A percentile compares a stretch with the other conserved stretches of the same genome.
Evolutionary conservation across 2,329 filamentous ascomycete genomes (phyloP).

Genomic region (Conoideocrella luteorostrata): DNA sequence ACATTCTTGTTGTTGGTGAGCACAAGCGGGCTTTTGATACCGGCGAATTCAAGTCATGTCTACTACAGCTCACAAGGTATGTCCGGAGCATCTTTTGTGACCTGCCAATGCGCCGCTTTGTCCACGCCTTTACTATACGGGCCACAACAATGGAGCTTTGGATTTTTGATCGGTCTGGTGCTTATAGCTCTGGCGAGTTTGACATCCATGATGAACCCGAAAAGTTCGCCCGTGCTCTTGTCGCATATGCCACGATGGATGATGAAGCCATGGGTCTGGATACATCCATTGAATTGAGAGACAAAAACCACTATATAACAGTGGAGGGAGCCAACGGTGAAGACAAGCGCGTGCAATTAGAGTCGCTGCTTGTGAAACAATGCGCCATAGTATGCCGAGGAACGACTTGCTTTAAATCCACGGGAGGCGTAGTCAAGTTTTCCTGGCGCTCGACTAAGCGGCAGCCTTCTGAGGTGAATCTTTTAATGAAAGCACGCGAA

Average conservation of each 20-base stretch:
- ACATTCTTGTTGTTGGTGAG: conserved; percentile 16
- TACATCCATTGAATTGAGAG: conserved; percentile 6
- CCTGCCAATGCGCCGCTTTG: conserved; percentile 16
- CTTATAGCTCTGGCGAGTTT: conserved; percentile 13
- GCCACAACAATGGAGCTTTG: conserved; percentile 15
- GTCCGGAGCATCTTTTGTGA: conserved; percentile 11
- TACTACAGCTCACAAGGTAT: conserved; percentile 15
- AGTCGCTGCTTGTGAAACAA: conserved; percentile 9
- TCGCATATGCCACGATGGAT: conserved; percentile 14
- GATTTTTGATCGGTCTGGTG: conserved; percentile 17
- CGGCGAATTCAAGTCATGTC: conserved; percentile 11
- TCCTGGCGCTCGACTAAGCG: conserved; percentile 7
- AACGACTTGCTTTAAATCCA: conserved; percentile 13
- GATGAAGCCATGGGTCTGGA: conserved; percentile 13
- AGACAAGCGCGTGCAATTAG: conserved; percentile 2
- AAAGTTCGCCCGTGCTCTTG: conserved; percentile 13
- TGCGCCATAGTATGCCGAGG: conserved; percentile 12
- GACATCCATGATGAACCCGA: conserved; percentile 13
- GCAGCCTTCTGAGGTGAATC: conserved; percentile 10
- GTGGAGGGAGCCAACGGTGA: conserved; percentile 5
- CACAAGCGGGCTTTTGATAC: conserved; percentile 13
- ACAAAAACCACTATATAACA: conserved; percentile 1
- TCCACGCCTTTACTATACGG: conserved; percentile 12
- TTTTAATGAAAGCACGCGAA: conserved; percentile 11
- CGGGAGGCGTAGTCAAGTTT: conserved; percentile 14